Evolutionary conservation across 768 basidiomycete genomes (phyloP), one percentile per base, ranked within the genome.

Genomic region (Psilocybe cubensis): DNA sequence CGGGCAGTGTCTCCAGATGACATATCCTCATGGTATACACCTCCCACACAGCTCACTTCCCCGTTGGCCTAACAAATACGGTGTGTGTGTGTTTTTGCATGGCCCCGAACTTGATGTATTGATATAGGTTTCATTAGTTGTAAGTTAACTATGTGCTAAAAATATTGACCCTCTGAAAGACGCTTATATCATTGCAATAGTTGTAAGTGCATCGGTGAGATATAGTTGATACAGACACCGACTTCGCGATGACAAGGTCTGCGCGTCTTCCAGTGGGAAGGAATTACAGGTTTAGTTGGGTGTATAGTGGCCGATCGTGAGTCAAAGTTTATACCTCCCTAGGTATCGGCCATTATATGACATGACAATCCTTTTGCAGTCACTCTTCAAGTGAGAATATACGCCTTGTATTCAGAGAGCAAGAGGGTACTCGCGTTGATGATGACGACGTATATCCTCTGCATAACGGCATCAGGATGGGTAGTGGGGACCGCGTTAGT

Each of bases 351-450:
- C 14, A 8, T 12, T 33, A 35, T 35, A n/a, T 35, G 24, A 7
- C 6, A 20, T 18, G 35, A n/a, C 3, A 11, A n/a, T 31, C 1
- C 48, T 49, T 3, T n/a, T 49, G 8, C 18, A 50, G 49, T 33
- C 4, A 50, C 35, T 10, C 49, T 50, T 38, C 49, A 50, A 38
- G 18, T 50, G 5, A 20, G 49, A 21, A 50, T 50, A 50, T 50
- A 50, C 49, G 49, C 49, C 10, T 11, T 50, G 4, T 50, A 49
- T 31, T 49, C 47, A 14, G 29, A 25, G 21, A 49, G 47, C 29
- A 49, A 31, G 47, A 33, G 11, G 6, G 33, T 49, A 14, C 27
- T 33, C 25, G 27, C 27, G 27, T 18, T 49, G 8, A 49, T 31
- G 21, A 21, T 33, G 14, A 18, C 27, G 1, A 29, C 47, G 1